These are phyloP conservation scores for Nicotiana obtusifolia DNA, from an alignment of 257 asterid genomes.

Conservation along the genomic window DNA sequence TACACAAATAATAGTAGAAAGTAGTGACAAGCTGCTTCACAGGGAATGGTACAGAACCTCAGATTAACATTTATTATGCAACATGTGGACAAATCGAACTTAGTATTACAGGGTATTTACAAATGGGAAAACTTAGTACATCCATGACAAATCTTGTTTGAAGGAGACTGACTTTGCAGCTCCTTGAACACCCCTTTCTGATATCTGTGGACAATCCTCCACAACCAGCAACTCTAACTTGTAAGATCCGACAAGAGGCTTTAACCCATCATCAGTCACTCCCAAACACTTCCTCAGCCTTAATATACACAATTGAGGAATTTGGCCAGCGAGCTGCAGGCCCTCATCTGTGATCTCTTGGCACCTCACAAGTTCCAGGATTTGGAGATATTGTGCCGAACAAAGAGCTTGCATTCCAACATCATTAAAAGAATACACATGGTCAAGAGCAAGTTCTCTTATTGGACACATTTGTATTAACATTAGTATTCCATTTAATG, in stretches of 20 bases:
- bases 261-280: constrained; percentile 63
- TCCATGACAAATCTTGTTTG: constrained; percentile 77
- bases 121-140: constrained; percentile 33
- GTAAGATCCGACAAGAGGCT: constrained; percentile 44
- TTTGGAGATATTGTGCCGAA: constrained; percentile 46
- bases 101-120: background rate
- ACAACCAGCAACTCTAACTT: constrained; percentile 50
- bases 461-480: constrained; percentile 57
- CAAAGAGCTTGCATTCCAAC: constrained; percentile 72
- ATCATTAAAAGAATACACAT: constrained; percentile 60
- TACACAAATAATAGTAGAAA: background rate
- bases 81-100: background rate
- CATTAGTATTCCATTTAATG: constrained; percentile 55
- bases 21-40: background rate
- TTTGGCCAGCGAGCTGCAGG: constrained; percentile 43
- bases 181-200: constrained; percentile 62
- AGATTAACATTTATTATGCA: background rate
- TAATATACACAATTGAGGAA: constrained; percentile 41
- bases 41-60: background rate
- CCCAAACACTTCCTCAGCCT: constrained; percentile 67
- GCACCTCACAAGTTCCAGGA: constrained; percentile 60
- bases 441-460: constrained; percentile 59
- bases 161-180: constrained; percentile 51
- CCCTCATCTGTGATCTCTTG: constrained; percentile 88
- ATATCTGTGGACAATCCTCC: constrained; percentile 76